Evolutionary conservation across 805 yeast species (phyloP).

Genomic region (Metschnikowia cubensis): DNA sequence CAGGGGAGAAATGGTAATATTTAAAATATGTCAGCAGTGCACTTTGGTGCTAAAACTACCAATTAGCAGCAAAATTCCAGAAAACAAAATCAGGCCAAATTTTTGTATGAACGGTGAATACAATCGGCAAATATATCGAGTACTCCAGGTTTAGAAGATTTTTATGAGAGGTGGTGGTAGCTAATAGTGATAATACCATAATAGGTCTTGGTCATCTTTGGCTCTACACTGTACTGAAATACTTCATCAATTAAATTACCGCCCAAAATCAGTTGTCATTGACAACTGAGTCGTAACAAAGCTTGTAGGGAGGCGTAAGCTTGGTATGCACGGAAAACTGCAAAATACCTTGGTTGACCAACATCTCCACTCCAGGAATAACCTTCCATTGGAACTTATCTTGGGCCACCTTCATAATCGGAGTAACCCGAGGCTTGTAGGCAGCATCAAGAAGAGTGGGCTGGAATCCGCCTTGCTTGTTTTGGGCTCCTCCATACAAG

Average conservation of each 20-base stretch:
- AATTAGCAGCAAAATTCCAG: too few species aligned
- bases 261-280: slow-evolving; percentile 11
- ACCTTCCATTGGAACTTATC: slow-evolving; percentile 67
- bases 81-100: too few species aligned
- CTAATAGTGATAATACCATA: too few species aligned
- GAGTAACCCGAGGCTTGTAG: slow-evolving; percentile 85
- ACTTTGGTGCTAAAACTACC: not conserved
- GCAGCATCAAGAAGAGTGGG: slow-evolving; percentile 85
- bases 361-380: slow-evolving; percentile 88
- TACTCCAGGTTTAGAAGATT: too few species aligned
- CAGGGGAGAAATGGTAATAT: not conserved
- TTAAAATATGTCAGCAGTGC: not conserved
- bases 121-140: too few species aligned
- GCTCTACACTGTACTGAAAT: not conserved
- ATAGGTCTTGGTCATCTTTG: not conserved
- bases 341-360: slow-evolving; percentile 87
- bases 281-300: slow-evolving; percentile 58
- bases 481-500: slow-evolving; percentile 38
- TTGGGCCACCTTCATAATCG: slow-evolving; percentile 74
- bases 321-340: slow-evolving; percentile 82
- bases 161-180: too few species aligned
- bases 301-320: slow-evolving; percentile 56
- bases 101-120: too few species aligned
- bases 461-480: slow-evolving; percentile 32
- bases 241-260: too few species aligned